Evolutionary conservation across 2,329 filamentous ascomycete species (phyloP).

Genomic region (Ophiostoma montium): DNA sequence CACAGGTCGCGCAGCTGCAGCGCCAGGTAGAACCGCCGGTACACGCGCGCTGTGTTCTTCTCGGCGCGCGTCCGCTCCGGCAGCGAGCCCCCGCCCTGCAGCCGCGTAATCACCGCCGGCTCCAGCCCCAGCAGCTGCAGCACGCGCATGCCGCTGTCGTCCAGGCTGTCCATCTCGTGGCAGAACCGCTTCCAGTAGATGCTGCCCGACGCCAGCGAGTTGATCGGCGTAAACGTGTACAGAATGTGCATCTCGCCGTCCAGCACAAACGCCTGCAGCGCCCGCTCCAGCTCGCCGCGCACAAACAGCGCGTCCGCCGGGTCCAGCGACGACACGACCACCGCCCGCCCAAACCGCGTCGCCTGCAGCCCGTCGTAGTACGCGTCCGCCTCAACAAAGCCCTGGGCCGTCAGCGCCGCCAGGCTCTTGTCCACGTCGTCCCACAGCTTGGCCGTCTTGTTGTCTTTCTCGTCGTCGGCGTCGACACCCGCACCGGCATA

Average conservation of each 20-base stretch:
- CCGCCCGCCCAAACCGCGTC: constrained; percentile 53
- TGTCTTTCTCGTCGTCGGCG: constrained; percentile 22
- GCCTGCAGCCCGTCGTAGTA: constrained; percentile 32
- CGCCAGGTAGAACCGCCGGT: constrained; percentile 60
- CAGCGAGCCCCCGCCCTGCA: constrained; percentile 53
- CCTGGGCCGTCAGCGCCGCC: constrained; percentile 12
- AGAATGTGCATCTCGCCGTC: constrained; percentile 69
- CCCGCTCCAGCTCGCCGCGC: constrained; percentile 51
- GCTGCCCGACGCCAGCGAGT: constrained; percentile 26
- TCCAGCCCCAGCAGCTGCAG: constrained; percentile 55
- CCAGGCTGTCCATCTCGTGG: constrained; percentile 53
- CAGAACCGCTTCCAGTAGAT: constrained; percentile 63
- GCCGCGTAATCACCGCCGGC: constrained; percentile 49
- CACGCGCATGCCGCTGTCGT: constrained; percentile 58
- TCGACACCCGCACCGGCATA: constrained; percentile 27
- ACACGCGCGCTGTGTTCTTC: constrained; percentile 45
- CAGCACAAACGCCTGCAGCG: constrained; percentile 61
- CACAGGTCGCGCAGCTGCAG: constrained; percentile 67
- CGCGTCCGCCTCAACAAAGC: constrained; percentile 38
- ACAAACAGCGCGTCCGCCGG: constrained; percentile 65
- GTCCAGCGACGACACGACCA: constrained; percentile 58
- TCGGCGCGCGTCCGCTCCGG: constrained; percentile 49
- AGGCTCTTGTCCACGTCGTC: constrained; percentile 44
- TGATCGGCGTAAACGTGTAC: constrained; percentile 63
- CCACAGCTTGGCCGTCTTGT: constrained; percentile 1